Evolutionary conservation across 2,329 filamentous ascomycete genomes (phyloP), one percentile per base, ranked within the genome.

Genomic region (Nigrospora oryzae): DNA sequence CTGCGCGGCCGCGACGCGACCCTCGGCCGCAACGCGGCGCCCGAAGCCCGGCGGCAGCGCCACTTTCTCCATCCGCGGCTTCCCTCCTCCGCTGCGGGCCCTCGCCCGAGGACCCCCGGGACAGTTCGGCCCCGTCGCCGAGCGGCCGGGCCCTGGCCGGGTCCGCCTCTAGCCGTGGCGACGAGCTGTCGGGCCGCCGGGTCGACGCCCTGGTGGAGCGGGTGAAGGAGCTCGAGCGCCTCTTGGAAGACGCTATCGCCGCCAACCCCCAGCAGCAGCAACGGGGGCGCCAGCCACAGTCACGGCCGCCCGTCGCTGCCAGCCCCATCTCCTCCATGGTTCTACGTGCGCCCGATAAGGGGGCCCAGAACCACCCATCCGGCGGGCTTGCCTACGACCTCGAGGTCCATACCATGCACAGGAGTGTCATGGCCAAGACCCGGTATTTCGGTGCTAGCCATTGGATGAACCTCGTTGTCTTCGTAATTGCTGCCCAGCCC

Each of bases 221-320:
- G 36, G 62, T 73, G 4, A 61, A 60, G 11, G 62, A 70, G 17
- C 63, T 74, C 5, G 70, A 74, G 47, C 62, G 68, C 49, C 68
- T 66, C 50, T 55, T 73, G 14, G 59, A 57, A 14, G 58, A 60
- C 13, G 43, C 40, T 8, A 13, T 23, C 38, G 15, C 36, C 10
- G 43, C 41, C n/a, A 43, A 28, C 23, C 5, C 23, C 23, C 23
- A 10, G 23, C 23, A 28, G 23, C 23, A 28, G 8, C 23, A 10
- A 23, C 19, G 6, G 19, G 19, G 19, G 6, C 19, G 6, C 4
- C 23, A 2, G 23, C 23, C 23, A 2, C 23, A 10, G 8, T 10
- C 23, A 5, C 4, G 10, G 7, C 10, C 46, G 5, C 49, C 51
- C 13, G n/a, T 45, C n/a, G 51, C 56, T 19, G 43, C 47, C 6